These are phyloP conservation scores for Acacia concinna DNA, from an alignment of 331 rosid genomes.

Conservation along the genomic window DNA sequence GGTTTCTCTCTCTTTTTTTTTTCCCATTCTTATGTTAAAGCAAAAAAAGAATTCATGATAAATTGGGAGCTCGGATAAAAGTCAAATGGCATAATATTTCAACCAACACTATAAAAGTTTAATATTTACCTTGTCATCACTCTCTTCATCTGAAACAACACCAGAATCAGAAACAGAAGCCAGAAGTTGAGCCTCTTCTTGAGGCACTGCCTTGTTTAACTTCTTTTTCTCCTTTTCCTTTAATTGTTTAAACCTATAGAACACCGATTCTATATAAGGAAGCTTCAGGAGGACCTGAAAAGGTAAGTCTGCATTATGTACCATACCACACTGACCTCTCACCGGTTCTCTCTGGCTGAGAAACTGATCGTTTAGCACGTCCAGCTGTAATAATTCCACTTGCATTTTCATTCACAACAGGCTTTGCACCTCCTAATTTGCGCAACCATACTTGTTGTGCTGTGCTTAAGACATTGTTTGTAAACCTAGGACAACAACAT, in stretches of 20 bases:
- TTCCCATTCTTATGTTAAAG: background rate
- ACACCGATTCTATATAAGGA: constrained; percentile 25
- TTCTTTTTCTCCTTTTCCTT: constrained; percentile 69
- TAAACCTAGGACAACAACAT: constrained; percentile 56
- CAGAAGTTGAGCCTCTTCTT: constrained; percentile 58
- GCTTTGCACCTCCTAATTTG: constrained; percentile 94
- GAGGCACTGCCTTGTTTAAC: constrained; percentile 56
- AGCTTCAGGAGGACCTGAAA: constrained; percentile 19
- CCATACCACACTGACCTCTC: constrained; percentile 63
- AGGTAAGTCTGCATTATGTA: constrained; percentile 16
- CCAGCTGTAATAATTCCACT: constrained; percentile 96
- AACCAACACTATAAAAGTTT: constrained; percentile 13
- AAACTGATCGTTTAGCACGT: constrained; percentile 81
- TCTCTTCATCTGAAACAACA: constrained; percentile 52
- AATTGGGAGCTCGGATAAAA: constrained; percentile 4
- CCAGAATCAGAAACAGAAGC: constrained; percentile 60
- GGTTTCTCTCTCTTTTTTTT: background rate
- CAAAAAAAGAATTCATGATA: background rate
- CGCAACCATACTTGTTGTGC: constrained; percentile 99
- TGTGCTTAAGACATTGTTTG: constrained; percentile 91
- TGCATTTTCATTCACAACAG: constrained; percentile 70
- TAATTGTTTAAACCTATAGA: constrained; percentile 68
- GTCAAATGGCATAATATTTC: background rate
- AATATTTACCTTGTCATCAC: constrained; percentile 58
- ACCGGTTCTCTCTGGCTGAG: constrained; percentile 59